These are phyloP conservation scores for Cyclotella distinguenda DNA, from an alignment of 108 stramenopile genomes.

Conservation along the genomic window DNA sequence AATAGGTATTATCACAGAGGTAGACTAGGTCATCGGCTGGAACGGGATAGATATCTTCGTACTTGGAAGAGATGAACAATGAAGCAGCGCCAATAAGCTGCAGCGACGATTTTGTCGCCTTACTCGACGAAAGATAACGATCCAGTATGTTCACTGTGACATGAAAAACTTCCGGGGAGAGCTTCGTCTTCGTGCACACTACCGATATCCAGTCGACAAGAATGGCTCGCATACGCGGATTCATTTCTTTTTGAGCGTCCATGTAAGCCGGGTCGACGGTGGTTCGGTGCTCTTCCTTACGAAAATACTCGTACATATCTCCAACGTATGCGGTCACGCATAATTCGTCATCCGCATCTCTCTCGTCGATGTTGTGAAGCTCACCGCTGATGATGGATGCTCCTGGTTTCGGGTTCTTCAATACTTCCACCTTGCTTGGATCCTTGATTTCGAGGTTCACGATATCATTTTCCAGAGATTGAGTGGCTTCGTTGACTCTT, in stretches of 20 bases:
- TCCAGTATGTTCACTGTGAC: constrained; percentile 87
- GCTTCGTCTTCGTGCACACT: constrained; percentile 86
- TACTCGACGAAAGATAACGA: constrained; percentile 66
- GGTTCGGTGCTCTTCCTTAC: constrained; percentile 53
- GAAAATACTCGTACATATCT: constrained; percentile 82
- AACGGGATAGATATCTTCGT: constrained; percentile 92
- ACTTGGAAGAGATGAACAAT: constrained; percentile 87
- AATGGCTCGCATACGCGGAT: constrained; percentile 82
- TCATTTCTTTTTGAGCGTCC: constrained; percentile 70
- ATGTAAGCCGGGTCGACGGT: constrained; percentile 74
- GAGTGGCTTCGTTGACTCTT: not conserved
- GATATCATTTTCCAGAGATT: not conserved
- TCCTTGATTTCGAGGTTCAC: not conserved
- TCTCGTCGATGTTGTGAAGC: constrained; percentile 75
- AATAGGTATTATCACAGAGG: constrained; percentile 80
- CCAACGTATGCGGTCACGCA: constrained; percentile 79
- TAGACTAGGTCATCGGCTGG: constrained; percentile 78
- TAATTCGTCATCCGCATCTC: constrained; percentile 74
- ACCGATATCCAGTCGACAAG: constrained; percentile 94
- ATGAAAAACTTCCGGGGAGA: constrained; percentile 82
- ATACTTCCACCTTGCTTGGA: too few species aligned
- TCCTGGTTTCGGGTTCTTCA: not conserved
- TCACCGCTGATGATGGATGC: constrained; percentile 8
- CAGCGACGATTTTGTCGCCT: constrained; percentile 64
- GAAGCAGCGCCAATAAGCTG: constrained; percentile 89